Conservation (phyloP, 257 asterid species). For the Solanum pinnatisectum region DNA sequence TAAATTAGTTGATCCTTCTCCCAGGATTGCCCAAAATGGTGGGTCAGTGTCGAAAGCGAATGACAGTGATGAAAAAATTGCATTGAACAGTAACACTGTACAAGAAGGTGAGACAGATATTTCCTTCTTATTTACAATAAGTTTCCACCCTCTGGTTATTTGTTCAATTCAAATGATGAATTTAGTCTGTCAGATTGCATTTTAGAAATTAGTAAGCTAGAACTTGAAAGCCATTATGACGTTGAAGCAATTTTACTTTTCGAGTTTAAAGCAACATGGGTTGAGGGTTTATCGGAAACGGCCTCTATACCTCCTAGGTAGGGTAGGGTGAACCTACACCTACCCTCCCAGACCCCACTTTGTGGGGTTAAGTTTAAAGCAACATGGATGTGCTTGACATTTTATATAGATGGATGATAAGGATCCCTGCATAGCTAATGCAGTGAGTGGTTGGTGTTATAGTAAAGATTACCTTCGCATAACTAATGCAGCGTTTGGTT, state of each 20-base stretch:
- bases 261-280: neutral
- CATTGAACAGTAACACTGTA: conserved; percentile 11
- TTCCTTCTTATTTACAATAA: neutral
- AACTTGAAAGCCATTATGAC: neutral
- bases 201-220: neutral
- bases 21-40: neutral
- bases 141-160: neutral
- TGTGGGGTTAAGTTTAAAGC: neutral
- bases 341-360: neutral
- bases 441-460: neutral
- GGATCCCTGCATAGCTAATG: neutral
- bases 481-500: neutral
- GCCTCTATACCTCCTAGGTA: neutral
- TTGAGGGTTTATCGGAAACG: neutral
- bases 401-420: neutral
- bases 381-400: neutral
- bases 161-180: neutral
- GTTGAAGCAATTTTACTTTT: neutral
- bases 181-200: neutral
- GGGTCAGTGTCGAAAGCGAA: neutral
- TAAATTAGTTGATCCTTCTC: conserved; percentile 11
- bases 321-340: too few relatives aligned
- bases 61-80: conserved; percentile 14
- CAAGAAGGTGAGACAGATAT: neutral
- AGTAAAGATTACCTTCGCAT: neutral